phyloP scores from a whole-genome alignment of 176 grass and related monocot species.

The Secale cereale region DNA sequence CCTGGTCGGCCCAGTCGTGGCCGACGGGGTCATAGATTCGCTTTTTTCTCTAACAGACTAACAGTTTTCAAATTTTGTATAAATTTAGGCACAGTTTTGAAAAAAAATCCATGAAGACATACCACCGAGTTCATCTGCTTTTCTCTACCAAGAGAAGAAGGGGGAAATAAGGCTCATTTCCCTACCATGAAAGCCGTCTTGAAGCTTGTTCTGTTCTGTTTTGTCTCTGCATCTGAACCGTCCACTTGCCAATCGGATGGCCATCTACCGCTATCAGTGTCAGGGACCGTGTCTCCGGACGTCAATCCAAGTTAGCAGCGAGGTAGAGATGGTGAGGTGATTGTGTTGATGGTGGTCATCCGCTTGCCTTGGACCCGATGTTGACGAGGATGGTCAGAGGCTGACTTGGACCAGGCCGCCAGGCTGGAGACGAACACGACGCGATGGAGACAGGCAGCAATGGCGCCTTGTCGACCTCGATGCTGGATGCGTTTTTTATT shows the following conservation, averaged over 20 bases:
- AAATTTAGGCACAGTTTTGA: no score
- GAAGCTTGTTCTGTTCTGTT: not conserved
- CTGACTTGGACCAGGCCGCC: slow-evolving; percentile 19
- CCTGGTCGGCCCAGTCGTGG: no score
- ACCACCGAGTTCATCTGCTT: not conserved
- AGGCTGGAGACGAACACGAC: not conserved
- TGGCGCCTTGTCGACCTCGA: not conserved
- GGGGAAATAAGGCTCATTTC: no score
- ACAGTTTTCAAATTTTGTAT: no score
- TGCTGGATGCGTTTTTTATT: not conserved
- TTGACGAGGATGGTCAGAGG: not conserved
- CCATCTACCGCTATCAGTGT: no score
- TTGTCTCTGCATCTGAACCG: not conserved
- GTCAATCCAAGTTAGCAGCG: not conserved
- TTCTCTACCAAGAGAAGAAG: no score
- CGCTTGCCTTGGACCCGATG: not conserved
- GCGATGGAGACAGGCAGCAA: not conserved
- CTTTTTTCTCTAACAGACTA: no score
- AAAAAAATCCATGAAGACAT: not conserved
- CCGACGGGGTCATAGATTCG: no score
- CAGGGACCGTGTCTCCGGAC: no score
- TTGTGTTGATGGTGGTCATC: not conserved
- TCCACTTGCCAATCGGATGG: not conserved
- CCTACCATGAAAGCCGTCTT: no score
- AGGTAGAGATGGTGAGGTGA: not conserved